These are phyloP conservation scores for Amorphotheca resinae DNA, from an alignment of 495 filamentous ascomycete genomes.

Conservation along the genomic window DNA sequence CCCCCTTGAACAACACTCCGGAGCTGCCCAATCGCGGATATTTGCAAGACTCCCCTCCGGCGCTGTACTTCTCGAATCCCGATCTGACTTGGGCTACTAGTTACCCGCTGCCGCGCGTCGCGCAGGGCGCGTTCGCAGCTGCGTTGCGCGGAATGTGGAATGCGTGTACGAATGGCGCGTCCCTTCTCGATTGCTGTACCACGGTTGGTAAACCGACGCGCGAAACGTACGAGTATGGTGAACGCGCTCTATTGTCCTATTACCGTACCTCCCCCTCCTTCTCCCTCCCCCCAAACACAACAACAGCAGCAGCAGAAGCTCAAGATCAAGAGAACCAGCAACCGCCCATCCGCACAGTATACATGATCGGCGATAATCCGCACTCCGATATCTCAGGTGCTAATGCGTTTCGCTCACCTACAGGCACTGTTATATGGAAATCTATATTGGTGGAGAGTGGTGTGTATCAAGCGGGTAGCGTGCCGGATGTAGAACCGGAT, in stretches of 20 bases:
- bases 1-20: conserved; percentile 25
- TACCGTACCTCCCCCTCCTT: no score
- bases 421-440: conserved; percentile 53
- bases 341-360: conserved; percentile 46
- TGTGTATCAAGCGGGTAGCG: conserved; percentile 40
- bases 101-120: conserved; percentile 63
- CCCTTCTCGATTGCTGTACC: conserved; percentile 45
- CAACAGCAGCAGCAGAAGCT: conserved; percentile 17
- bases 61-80: conserved; percentile 74
- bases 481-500: conserved; percentile 16
- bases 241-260: conserved; percentile 49
- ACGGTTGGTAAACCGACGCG: conserved; percentile 62
- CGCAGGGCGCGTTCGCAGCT: conserved; percentile 77
- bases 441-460: conserved; percentile 74
- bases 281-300: no score
- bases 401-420: conserved; percentile 51
- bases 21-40: conserved; percentile 53
- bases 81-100: conserved; percentile 75
- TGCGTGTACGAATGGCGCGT: conserved; percentile 48
- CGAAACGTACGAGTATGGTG: conserved; percentile 69
- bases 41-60: conserved; percentile 62
- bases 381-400: conserved; percentile 79
- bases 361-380: conserved; percentile 95
- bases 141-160: conserved; percentile 67
- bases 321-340: conserved; percentile 14